A percentile compares a stretch with the other conserved stretches of the same genome.
Evolutionary conservation across 2,329 filamentous ascomycete species (phyloP).

Genomic region (Fusarium sulawesiense): DNA sequence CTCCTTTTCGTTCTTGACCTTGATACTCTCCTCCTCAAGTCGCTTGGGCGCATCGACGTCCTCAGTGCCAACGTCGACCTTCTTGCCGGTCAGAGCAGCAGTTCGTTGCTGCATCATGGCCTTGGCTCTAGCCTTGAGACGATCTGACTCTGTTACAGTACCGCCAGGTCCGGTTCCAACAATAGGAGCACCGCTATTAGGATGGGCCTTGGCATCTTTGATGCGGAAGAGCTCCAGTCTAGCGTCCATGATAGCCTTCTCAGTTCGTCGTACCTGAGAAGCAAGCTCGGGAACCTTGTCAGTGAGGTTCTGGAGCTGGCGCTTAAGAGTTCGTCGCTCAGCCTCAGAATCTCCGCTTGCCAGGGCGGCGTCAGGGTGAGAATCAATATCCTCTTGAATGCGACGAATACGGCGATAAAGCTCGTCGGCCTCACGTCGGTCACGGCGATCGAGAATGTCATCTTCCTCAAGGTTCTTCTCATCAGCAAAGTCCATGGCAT

Average conservation of each 20-base stretch:
- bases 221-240: slow-evolving; percentile 92
- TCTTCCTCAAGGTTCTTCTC: slow-evolving; percentile 92
- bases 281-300: slow-evolving; percentile 93
- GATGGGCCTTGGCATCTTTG: slow-evolving; percentile 92
- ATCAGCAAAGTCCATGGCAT: slow-evolving; percentile 96
- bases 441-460: slow-evolving; percentile 88
- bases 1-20: slow-evolving; percentile 85
- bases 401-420: slow-evolving; percentile 91
- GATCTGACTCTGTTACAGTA: slow-evolving; percentile 89
- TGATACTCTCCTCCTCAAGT: slow-evolving; percentile 87
- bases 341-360: slow-evolving; percentile 84
- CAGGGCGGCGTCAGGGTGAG: slow-evolving; percentile 80
- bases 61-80: slow-evolving; percentile 74
- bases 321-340: slow-evolving; percentile 85
- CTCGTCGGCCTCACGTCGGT: slow-evolving; percentile 92
- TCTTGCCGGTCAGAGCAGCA: slow-evolving; percentile 89
- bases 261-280: slow-evolving; percentile 89
- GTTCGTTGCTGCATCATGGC: slow-evolving; percentile 99
- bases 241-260: slow-evolving; percentile 92
- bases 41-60: slow-evolving; percentile 84
- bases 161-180: slow-evolving; percentile 94
- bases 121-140: slow-evolving; percentile 92
- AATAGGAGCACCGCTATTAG: slow-evolving; percentile 81
- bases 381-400: slow-evolving; percentile 94
- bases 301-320: slow-evolving; percentile 87